Conservation (phyloP, 2,329 filamentous ascomycete genomes). For the Pseudogymnoascus sp. region DNA sequence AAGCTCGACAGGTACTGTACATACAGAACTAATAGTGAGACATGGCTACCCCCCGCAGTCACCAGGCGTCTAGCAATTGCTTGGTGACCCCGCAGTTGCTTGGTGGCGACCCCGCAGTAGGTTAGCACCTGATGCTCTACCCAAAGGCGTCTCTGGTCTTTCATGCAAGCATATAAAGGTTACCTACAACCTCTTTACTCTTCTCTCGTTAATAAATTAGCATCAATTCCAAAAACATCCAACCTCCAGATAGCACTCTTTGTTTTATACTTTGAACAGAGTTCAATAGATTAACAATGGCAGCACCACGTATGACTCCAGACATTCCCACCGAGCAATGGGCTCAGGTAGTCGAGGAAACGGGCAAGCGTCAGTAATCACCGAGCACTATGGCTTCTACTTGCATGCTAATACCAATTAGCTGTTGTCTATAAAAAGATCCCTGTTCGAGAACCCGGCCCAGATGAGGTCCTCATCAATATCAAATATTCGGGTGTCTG, state of each 20-base stretch:
- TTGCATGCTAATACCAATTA: constrained; percentile 23
- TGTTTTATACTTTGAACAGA: not conserved
- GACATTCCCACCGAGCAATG: constrained; percentile 75
- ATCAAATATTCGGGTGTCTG: constrained; percentile 86
- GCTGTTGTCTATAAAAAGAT: constrained; percentile 70
- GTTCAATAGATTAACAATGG: not conserved
- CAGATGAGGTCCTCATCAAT: constrained; percentile 87
- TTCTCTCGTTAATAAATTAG: not conserved
- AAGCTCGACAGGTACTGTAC: not conserved
- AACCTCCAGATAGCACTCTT: not conserved
- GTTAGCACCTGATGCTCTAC: not conserved
- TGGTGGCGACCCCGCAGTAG: not conserved
- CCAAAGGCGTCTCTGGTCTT: not conserved
- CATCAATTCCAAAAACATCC: not conserved
- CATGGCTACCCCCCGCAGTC: not conserved
- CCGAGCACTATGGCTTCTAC: constrained; percentile 8
- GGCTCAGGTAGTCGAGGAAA: constrained; percentile 84
- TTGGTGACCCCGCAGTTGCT: not conserved
- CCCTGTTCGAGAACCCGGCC: constrained; percentile 68
- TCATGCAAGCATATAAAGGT: not conserved
- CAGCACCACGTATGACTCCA: constrained; percentile 20
- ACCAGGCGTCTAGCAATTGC: not conserved
- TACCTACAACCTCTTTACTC: not conserved
- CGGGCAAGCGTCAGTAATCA: constrained; percentile 52
- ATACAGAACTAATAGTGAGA: not conserved